A percentile compares a stretch with the other conserved stretches of the same genome.
Evolutionary conservation across 352 stramenopile genomes (phyloP).

Genomic region (Phytophthora constricta): DNA sequence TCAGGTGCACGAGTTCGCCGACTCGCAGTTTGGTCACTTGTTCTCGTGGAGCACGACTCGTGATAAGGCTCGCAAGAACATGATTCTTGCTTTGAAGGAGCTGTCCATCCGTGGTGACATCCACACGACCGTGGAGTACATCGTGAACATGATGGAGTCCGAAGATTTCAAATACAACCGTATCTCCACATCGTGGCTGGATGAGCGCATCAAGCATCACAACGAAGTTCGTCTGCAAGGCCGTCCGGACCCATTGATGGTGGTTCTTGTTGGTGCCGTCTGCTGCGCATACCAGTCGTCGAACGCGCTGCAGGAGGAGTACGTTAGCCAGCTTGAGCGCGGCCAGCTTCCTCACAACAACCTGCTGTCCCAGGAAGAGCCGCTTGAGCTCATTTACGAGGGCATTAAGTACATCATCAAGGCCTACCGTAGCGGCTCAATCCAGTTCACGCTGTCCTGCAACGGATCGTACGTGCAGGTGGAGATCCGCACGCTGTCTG

Average conservation of each 20-base stretch:
- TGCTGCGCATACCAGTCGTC: slow-evolving; percentile 86
- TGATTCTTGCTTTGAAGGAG: slow-evolving; percentile 99
- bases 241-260: slow-evolving; percentile 82
- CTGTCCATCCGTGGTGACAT: slow-evolving; percentile 99
- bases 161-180: slow-evolving; percentile 98
- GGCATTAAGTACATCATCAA: slow-evolving; percentile 98
- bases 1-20: slow-evolving; percentile 99
- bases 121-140: slow-evolving; percentile 99
- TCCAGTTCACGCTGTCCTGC: slow-evolving; percentile 93
- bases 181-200: slow-evolving; percentile 99
- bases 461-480: slow-evolving; percentile 92
- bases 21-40: slow-evolving; percentile 99
- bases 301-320: slow-evolving; percentile 74
- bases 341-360: slow-evolving; percentile 93
- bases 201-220: slow-evolving; percentile 96
- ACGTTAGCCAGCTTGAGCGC: slow-evolving; percentile 84
- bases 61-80: slow-evolving; percentile 97
- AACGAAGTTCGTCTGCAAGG: slow-evolving; percentile 89
- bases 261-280: slow-evolving; percentile 90
- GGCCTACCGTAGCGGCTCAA: slow-evolving; percentile 90
- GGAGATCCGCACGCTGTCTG: slow-evolving; percentile 96
- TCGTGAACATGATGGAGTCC: slow-evolving; percentile 99
- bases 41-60: slow-evolving; percentile 97
- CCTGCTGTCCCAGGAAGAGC: slow-evolving; percentile 84
- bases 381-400: slow-evolving; percentile 99